phyloP scores from a whole-genome alignment of 331 rosid species.

The Quercus phellos region DNA sequence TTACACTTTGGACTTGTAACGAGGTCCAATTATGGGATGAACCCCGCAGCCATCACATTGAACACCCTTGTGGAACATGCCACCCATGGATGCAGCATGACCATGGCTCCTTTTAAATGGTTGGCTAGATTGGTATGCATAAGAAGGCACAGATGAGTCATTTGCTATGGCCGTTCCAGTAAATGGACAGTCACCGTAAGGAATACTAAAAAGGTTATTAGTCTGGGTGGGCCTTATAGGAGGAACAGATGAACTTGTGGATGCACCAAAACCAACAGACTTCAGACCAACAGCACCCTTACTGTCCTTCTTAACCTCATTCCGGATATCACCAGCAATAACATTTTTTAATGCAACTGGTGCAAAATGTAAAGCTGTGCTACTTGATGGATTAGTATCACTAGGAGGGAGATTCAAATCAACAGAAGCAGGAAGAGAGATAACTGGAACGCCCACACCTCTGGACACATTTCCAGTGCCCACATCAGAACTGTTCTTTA shows the following conservation, averaged over 20 bases:
- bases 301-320: constrained; percentile 25
- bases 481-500: constrained; percentile 20
- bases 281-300: constrained; percentile 4
- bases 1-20: constrained; percentile 72
- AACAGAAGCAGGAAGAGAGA: constrained; percentile 20
- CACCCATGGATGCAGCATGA: constrained; percentile 44
- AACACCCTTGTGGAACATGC: constrained; percentile 68
- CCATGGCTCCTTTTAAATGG: constrained; percentile 50
- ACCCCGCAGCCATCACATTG: constrained; percentile 82
- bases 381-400: constrained; percentile 25
- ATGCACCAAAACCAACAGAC: constrained; percentile 15
- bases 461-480: constrained; percentile 18
- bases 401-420: constrained; percentile 56
- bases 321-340: constrained; percentile 24
- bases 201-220: neutral
- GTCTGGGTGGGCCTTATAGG: constrained; percentile 14
- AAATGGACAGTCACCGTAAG: constrained; percentile 43
- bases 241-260: constrained; percentile 24
- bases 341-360: constrained; percentile 17
- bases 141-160: constrained; percentile 14
- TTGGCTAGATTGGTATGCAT: constrained; percentile 11
- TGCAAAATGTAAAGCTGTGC: neutral
- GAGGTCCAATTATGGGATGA: constrained; percentile 70
- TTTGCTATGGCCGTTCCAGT: constrained; percentile 24
- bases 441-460: constrained; percentile 20